A percentile compares a stretch with the other conserved stretches of the same genome.
These are phyloP conservation scores for Pseudognaphalium luteoalbum DNA, from an alignment of 129 eudicot genomes.

Conservation along the genomic window DNA sequence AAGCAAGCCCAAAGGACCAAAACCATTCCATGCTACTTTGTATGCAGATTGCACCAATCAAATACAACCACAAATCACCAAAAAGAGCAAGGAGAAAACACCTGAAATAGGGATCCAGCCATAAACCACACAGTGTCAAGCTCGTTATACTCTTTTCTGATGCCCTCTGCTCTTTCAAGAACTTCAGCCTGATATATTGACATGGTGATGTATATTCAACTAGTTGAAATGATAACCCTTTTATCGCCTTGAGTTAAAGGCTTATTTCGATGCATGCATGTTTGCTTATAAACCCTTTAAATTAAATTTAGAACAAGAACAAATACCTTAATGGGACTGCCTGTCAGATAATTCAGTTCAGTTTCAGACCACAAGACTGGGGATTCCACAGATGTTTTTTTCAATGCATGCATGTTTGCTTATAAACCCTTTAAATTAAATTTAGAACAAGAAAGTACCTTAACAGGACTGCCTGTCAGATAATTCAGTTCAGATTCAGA, in stretches of 20 bases:
- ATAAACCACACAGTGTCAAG: slow-evolving; percentile 99
- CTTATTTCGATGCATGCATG: not conserved
- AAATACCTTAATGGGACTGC: slow-evolving; percentile 83
- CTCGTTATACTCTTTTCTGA: slow-evolving; percentile 89
- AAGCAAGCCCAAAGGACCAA: not conserved
- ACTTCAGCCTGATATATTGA: slow-evolving; percentile 66
- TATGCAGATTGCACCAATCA: not conserved
- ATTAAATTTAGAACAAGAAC: not conserved
- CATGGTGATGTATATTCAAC: not conserved
- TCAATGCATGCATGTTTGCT: slow-evolving; percentile 1
- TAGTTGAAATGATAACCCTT: slow-evolving; percentile 1
- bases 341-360: slow-evolving; percentile 75
- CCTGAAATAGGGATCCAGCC: slow-evolving; percentile 99
- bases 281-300: slow-evolving; percentile 9
- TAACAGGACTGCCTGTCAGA: slow-evolving; percentile 85
- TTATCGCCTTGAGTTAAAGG: not conserved
- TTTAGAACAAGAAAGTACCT: slow-evolving; percentile 40
- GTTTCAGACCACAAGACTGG: slow-evolving; percentile 84
- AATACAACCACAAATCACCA: slow-evolving; percentile 11
- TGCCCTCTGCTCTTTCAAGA: slow-evolving; percentile 90
- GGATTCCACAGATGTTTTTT: slow-evolving; percentile 68
- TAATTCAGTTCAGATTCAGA: slow-evolving; percentile 73
- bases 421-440: not conserved
- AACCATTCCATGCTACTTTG: not conserved
- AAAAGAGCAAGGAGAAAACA: slow-evolving; percentile 23